A percentile compares a stretch with the other conserved stretches of the same genome.
phyloP scores from a whole-genome alignment of 768 basidiomycete genomes.

The Boletus sp. region DNA sequence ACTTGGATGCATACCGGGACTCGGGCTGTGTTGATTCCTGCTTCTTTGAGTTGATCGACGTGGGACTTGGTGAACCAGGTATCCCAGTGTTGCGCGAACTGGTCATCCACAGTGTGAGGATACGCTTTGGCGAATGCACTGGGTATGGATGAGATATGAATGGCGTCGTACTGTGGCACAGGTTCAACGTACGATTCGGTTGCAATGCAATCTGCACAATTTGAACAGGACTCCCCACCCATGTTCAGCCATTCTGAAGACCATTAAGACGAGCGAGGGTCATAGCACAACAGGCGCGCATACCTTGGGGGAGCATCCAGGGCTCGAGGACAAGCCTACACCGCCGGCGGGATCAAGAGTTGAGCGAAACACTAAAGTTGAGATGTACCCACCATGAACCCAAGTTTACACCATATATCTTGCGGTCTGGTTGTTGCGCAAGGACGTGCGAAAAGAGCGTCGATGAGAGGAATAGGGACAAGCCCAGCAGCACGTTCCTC shows the following conservation, averaged over 20 bases:
- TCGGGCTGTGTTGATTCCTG: conserved; percentile 73
- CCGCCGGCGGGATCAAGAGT: conserved; percentile 2
- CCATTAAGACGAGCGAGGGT: not conserved
- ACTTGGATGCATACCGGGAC: conserved; percentile 53
- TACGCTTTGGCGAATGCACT: conserved; percentile 62
- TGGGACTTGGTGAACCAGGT: conserved; percentile 71
- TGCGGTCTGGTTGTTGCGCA: conserved; percentile 29
- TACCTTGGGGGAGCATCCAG: conserved; percentile 80
- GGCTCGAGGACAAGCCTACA: conserved; percentile 71
- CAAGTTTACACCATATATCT: conserved; percentile 71
- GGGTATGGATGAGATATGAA: not conserved
- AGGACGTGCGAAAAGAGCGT: conserved; percentile 16
- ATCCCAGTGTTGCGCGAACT: conserved; percentile 63
- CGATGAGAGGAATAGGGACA: conserved; percentile 15
- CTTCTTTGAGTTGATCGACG: conserved; percentile 47
- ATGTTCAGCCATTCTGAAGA: conserved; percentile 62
- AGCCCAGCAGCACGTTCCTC: conserved; percentile 13
- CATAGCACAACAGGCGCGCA: not conserved
- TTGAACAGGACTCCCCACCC: conserved; percentile 62
- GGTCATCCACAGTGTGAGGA: conserved; percentile 54
- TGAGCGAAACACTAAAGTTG: not conserved
- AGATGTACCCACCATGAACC: conserved; percentile 53
- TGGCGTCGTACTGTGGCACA: too few species aligned
- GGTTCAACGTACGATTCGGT: conserved; percentile 56
- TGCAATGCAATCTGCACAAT: conserved; percentile 61